Evolutionary conservation across 768 basidiomycete genomes (phyloP), one percentile per base, ranked within the genome.

Genomic region (Panellus pusillus): DNA sequence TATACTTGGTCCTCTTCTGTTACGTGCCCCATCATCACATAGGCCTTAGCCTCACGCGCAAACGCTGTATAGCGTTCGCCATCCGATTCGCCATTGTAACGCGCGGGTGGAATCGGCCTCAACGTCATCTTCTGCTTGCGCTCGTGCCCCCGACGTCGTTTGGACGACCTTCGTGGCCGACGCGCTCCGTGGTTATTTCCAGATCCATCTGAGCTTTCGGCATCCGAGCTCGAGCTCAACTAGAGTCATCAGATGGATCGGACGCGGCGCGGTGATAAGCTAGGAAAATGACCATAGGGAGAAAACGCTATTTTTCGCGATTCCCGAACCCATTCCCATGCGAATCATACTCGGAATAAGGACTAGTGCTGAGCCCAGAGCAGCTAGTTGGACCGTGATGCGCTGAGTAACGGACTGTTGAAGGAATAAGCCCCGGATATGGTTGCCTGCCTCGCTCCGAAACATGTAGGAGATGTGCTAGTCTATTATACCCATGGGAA

Each of bases 11-110:
- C 39, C 0, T 51, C 13, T 2, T 46, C 11, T 1, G 49, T 31
- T 0, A 66, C 63, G 9, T 43, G 17, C 2, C 63, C 65, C 47
- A 57, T 62, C 24, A 64, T 52, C 0, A 67, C 50, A 37, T 65
- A 69, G 0, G 51, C 47, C 24, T 49, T 63, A 0, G 53, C 57
- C 24, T 68, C 58, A 0, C 59, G 63, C 15, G 68, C 32, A 70
- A 71, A 1, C 57, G 32, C 45, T 66, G 62, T 37, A 66, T 69
- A 0, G 44, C 39, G 6, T 61, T 50, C 0, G 61, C n/a, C 50
- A 45, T 64, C 59, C 1, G 61, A 52, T 14, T 54, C 20, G 1
- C 70, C 70, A 55, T 69, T 61, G 56, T 69, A 72, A 2, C 49
- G 40, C 7, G 55, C 42, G 0, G 67, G 69, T 0, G 63, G 50